Conservation (phyloP, 1,284 basidiomycete species). For the Ceratobasidium theobromae region DNA sequence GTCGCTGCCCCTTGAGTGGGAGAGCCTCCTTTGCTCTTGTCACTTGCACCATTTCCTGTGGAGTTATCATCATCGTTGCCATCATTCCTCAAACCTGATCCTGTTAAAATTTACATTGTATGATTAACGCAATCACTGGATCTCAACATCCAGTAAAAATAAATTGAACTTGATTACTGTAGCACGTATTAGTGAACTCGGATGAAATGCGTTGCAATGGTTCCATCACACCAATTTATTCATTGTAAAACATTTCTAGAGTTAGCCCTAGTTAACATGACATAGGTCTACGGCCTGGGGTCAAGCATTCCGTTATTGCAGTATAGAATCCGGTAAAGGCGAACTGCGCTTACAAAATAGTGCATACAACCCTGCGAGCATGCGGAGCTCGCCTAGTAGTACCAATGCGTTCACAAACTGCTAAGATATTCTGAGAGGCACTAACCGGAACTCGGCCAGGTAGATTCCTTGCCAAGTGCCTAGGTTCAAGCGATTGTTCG, state of each 20-base stretch:
- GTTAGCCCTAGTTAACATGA: too few relatives aligned
- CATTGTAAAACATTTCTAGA: too few relatives aligned
- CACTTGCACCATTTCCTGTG: not conserved
- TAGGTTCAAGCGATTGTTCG: conserved; percentile 13
- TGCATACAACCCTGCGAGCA: conserved; percentile 73
- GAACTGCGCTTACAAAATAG: conserved; percentile 60
- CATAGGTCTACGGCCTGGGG: too few relatives aligned
- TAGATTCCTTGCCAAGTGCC: conserved; percentile 62
- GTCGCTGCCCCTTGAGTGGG: not conserved
- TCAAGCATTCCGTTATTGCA: too few relatives aligned
- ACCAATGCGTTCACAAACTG: not conserved
- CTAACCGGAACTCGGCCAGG: conserved; percentile 71
- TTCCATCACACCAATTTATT: too few relatives aligned
- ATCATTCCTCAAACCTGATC: not conserved
- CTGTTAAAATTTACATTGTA: conserved; percentile 24
- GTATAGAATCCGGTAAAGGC: too few relatives aligned
- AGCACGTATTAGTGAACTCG: not conserved
- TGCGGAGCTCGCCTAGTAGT: conserved; percentile 55
- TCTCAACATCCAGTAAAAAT: conserved; percentile 31
- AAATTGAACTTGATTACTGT: conserved; percentile 22
- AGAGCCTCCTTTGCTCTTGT: not conserved
- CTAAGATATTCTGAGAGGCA: not conserved
- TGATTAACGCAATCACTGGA: conserved; percentile 31
- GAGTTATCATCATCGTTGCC: not conserved
- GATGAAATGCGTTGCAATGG: too few relatives aligned